phyloP scores from a whole-genome alignment of 306 rosid genomes.

The Cucumis sativus region Cucumber_9930_V3 NC_026657.2:19424501-19425000 shows the following conservation, averaged over 20 bases:
- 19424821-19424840: constrained; percentile 6
- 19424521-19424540: not conserved
- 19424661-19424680: not conserved
- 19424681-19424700: not conserved
- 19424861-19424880: not conserved
- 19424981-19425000: constrained; percentile 14
- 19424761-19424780: not conserved
- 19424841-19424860: not conserved
- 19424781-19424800: not conserved
- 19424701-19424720: constrained; percentile 3
- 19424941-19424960: constrained; percentile 13
- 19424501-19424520: not conserved
- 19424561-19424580: constrained; percentile 7
- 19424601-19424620: constrained; percentile 7
- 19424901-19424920: not conserved
- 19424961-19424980: constrained; percentile 9
- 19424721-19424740: not conserved
- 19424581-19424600: constrained; percentile 11
- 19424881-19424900: not conserved
- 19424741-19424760: not conserved
- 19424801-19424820: not conserved
- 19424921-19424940: constrained; percentile 6
- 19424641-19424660: constrained; percentile 2
- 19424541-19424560: not conserved
- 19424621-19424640: constrained; percentile 2